Conservation (phyloP, 495 filamentous ascomycete species). For the Chaetomium fimeti region DNA sequence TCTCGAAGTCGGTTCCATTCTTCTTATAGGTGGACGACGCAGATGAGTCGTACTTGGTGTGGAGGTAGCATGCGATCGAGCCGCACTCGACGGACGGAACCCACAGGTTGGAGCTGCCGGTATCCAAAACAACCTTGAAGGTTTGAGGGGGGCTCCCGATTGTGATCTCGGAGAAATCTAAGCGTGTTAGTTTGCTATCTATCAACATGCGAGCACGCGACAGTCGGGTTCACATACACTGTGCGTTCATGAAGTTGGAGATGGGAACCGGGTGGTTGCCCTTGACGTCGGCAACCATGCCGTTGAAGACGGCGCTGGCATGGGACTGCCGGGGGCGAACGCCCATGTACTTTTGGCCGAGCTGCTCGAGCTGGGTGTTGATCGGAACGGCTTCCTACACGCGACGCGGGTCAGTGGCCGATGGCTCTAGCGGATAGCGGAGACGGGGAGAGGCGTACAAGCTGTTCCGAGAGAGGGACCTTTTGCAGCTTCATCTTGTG, state of each 20-base stretch:
- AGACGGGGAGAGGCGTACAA: conserved; percentile 58
- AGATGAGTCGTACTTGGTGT: conserved; percentile 92
- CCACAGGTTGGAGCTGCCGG: conserved; percentile 99
- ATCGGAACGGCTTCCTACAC: conserved; percentile 71
- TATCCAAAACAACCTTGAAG: conserved; percentile 99
- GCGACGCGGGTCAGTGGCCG: conserved; percentile 23
- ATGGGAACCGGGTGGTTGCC: conserved; percentile 81
- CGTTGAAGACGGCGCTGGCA: conserved; percentile 72
- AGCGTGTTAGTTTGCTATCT: not conserved
- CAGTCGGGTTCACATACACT: conserved; percentile 64
- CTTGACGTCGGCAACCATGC: conserved; percentile 63
- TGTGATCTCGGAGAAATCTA: conserved; percentile 95
- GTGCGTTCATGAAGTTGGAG: conserved; percentile 97
- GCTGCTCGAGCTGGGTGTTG: conserved; percentile 70
- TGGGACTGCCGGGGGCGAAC: conserved; percentile 63
- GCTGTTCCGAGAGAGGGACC: conserved; percentile 85
- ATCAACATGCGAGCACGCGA: not conserved
- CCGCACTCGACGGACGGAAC: conserved; percentile 87
- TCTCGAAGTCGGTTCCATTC: conserved; percentile 91
- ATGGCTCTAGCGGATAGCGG: not conserved
- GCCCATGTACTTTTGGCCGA: conserved; percentile 95
- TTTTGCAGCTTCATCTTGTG: conserved; percentile 98
- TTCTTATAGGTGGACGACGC: conserved; percentile 87
- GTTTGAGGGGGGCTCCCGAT: conserved; percentile 88
- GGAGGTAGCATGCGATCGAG: conserved; percentile 97